These are phyloP conservation scores for Circinella minor DNA, from an alignment of 371 early-diverging fungal genomes.

Conservation along the genomic window DNA sequence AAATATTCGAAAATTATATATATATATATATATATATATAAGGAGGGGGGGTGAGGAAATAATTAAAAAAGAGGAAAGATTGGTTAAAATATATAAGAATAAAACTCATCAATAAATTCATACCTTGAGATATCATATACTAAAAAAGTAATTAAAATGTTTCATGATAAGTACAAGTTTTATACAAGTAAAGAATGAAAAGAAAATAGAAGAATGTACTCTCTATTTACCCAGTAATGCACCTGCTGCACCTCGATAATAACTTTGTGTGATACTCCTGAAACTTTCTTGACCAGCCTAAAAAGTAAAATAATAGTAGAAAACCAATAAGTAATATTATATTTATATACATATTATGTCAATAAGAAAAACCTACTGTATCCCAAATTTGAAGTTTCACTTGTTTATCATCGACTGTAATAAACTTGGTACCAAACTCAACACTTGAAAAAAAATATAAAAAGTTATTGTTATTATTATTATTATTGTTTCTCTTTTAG, in stretches of 20 bases:
- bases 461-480: not conserved
- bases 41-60: not conserved
- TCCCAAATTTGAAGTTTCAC: conserved; percentile 99
- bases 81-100: not conserved
- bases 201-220: not conserved
- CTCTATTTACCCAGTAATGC: conserved; percentile 48
- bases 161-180: not conserved
- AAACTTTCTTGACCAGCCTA: conserved; percentile 96
- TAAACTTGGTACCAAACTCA: conserved; percentile 83
- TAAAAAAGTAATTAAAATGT: conserved; percentile 15
- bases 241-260: conserved; percentile 97
- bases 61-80: not conserved
- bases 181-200: not conserved
- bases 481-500: not conserved
- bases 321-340: conserved; percentile 33
- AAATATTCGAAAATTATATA: too few relatives aligned
- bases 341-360: not conserved
- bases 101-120: not conserved
- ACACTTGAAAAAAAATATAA: conserved; percentile 51
- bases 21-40: too few relatives aligned
- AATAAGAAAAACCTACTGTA: conserved; percentile 69
- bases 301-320: not conserved
- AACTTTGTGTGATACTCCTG: conserved; percentile 94
- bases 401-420: conserved; percentile 77
- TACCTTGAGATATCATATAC: conserved; percentile 85